Conservation (phyloP, 106 monocot species). For the Vanilla planifolia region DNA sequence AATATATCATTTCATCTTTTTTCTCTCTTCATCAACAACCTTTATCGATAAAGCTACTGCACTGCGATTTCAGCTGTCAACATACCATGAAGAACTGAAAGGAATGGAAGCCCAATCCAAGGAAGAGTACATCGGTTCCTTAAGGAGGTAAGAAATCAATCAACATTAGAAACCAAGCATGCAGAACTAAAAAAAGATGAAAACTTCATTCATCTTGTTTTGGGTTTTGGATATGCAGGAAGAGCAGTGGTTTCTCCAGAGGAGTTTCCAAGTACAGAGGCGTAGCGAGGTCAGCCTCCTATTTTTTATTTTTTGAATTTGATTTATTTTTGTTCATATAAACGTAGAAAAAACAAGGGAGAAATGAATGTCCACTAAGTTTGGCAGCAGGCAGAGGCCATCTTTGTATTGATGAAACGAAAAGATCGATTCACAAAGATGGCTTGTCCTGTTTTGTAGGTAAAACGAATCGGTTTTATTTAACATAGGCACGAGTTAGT, state of each 20-base stretch:
- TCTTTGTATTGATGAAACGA: too few species aligned
- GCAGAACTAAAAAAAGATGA: background rate
- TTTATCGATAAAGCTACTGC: background rate
- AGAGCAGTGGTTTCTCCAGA: constrained; percentile 88
- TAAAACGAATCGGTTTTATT: too few species aligned
- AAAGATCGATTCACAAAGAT: too few species aligned
- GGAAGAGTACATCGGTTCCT: constrained; percentile 67
- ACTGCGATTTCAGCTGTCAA: constrained; percentile 18
- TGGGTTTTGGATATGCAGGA: constrained; percentile 27
- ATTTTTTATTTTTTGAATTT: background rate
- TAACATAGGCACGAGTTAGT: too few species aligned
- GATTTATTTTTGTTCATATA: background rate
- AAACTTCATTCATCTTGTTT: background rate
- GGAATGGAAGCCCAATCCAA: constrained; percentile 43
- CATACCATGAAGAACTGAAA: constrained; percentile 33
- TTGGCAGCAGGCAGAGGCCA: too few species aligned
- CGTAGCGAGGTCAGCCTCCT: constrained; percentile 55
- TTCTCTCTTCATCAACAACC: background rate
- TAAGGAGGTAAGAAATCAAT: constrained; percentile 49
- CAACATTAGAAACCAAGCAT: background rate
- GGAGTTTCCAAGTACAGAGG: constrained; percentile 92
- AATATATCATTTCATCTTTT: background rate
- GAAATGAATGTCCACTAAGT: too few species aligned
- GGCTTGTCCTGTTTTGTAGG: too few species aligned
- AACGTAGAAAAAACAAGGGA: background rate